These are phyloP conservation scores for Apostasia ramifera DNA, from an alignment of 106 monocot species.

Conservation along the genomic window DNA sequence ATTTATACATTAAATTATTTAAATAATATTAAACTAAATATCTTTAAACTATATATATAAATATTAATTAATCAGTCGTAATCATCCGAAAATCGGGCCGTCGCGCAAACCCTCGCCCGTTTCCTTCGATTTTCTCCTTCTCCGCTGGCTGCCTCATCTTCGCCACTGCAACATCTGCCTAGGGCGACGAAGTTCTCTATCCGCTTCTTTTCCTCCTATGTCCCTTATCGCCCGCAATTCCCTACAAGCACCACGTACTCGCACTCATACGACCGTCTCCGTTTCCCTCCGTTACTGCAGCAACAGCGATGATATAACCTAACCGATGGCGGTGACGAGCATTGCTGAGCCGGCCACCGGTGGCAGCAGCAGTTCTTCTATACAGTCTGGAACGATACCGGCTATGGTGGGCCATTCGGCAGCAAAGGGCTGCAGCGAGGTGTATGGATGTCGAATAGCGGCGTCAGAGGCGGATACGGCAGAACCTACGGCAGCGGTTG, in stretches of 20 bases:
- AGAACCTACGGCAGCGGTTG: neutral
- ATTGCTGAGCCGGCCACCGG: neutral
- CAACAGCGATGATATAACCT: constrained; percentile 5
- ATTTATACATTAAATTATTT: no score
- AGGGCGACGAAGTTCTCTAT: neutral
- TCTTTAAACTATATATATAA: no score
- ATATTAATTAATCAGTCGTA: no score
- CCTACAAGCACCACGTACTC: constrained; percentile 1
- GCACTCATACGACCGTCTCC: neutral
- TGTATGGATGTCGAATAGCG: constrained; percentile 23
- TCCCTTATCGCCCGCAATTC: neutral
- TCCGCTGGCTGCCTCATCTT: neutral
- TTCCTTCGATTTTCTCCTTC: neutral
- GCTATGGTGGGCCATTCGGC: neutral
- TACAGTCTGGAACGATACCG: constrained; percentile 8
- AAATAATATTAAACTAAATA: no score
- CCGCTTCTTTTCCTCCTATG: neutral
- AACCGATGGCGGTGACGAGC: constrained; percentile 14
- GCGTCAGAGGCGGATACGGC: constrained; percentile 4
- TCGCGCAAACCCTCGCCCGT: constrained; percentile 1
- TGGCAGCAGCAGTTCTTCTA: neutral
- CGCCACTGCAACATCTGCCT: neutral
- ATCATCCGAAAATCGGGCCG: neutral
- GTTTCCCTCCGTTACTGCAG: neutral
- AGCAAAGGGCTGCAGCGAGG: neutral